Conservation (phyloP, 306 rosid species). For the Gynostemma pentaphyllum region DNA sequence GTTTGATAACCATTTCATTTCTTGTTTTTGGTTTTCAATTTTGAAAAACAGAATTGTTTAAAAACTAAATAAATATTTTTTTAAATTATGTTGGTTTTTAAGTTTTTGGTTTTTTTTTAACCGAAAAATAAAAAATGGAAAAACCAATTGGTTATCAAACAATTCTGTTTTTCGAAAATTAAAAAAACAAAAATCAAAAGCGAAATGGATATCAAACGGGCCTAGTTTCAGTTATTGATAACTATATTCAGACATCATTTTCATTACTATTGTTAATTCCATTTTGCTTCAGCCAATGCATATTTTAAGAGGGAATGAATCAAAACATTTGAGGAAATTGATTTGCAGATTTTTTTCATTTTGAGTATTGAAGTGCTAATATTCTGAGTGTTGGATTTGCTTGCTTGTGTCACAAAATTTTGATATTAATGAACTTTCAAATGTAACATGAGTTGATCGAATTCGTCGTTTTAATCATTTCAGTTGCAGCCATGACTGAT, state of each 20-base stretch:
- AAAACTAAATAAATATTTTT: too few relatives aligned
- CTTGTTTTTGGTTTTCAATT: too few relatives aligned
- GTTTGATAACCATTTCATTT: too few relatives aligned
- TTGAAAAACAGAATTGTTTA: too few relatives aligned
- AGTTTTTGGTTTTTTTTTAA: too few relatives aligned
- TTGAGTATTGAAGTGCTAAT: background rate
- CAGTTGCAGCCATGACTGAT: conserved; percentile 58
- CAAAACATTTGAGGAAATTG: background rate
- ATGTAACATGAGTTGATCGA: conserved; percentile 1
- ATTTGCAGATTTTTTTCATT: background rate
- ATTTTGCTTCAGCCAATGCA: background rate
- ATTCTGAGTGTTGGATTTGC: background rate
- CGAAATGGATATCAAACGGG: too few relatives aligned
- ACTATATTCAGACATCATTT: background rate
- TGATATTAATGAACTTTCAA: background rate
- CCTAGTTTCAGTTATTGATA: background rate
- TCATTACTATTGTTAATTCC: background rate
- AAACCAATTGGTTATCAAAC: too few relatives aligned
- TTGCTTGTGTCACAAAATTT: background rate
- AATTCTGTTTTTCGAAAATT: too few relatives aligned
- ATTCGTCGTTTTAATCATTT: conserved; percentile 11
- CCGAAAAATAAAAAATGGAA: too few relatives aligned
- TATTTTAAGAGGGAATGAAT: too few relatives aligned
- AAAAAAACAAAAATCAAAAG: too few relatives aligned
- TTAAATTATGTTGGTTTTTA: too few relatives aligned